A percentile compares a stretch with the other conserved stretches of the same genome.
phyloP scores from a whole-genome alignment of 495 filamentous ascomycete genomes.

The Cryomyces minteri region DNA sequence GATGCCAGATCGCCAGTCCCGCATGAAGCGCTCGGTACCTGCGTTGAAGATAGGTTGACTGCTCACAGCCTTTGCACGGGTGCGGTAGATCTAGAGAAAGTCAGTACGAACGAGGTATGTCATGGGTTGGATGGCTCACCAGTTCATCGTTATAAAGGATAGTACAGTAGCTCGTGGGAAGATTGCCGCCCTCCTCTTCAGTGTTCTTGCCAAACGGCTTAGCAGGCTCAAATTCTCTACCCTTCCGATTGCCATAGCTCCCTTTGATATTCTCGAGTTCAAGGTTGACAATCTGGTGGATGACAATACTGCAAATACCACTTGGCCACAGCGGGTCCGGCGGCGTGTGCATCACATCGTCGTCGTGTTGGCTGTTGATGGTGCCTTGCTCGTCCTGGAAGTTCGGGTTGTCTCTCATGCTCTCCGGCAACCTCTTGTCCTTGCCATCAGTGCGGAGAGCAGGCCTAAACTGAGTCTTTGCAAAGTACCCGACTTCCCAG shows the following conservation, averaged over 20 bases:
- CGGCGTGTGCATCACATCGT: conserved; percentile 74
- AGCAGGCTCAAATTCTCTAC: conserved; percentile 77
- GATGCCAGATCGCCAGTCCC: conserved; percentile 79
- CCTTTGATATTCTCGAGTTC: conserved; percentile 70
- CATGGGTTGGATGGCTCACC: conserved; percentile 18
- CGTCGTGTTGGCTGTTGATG: conserved; percentile 56
- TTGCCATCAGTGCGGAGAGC: conserved; percentile 76
- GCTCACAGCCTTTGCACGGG: conserved; percentile 74
- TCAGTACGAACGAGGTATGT: not conserved
- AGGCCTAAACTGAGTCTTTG: conserved; percentile 66
- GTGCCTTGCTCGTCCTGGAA: conserved; percentile 79
- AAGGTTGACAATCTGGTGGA: conserved; percentile 91
- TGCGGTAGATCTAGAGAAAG: conserved; percentile 51
- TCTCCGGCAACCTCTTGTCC: conserved; percentile 52
- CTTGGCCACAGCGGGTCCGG: conserved; percentile 89
- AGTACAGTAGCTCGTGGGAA: conserved; percentile 84
- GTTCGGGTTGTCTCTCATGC: conserved; percentile 50
- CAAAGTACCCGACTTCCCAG: conserved; percentile 92
- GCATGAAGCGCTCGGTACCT: conserved; percentile 83
- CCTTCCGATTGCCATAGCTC: conserved; percentile 48
- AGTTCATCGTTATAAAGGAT: conserved; percentile 78
- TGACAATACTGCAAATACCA: conserved; percentile 62
- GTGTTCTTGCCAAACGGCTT: conserved; percentile 69
- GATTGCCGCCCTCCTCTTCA: conserved; percentile 55
- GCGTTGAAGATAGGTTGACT: conserved; percentile 94